Conservation (phyloP, 1,284 basidiomycete genomes). For the Sphaerobolus stellatus region DNA sequence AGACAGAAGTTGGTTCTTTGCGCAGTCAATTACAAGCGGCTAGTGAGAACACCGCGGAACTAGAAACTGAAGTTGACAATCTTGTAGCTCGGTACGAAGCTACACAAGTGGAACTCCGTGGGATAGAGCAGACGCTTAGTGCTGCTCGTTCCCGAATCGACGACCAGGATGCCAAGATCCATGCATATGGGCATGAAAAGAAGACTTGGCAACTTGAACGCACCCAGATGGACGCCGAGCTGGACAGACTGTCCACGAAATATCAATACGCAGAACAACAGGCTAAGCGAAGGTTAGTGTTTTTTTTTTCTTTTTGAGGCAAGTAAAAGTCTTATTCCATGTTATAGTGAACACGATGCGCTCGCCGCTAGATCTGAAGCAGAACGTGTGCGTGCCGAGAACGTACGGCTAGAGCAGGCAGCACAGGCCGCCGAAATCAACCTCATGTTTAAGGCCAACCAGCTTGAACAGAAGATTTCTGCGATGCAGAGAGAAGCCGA, state of each 20-base stretch:
- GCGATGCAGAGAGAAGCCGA: slow-evolving; percentile 57
- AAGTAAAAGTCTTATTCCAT: slow-evolving; percentile 10
- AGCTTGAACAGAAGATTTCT: slow-evolving; percentile 61
- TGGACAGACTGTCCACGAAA: slow-evolving; percentile 47
- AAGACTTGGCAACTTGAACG: slow-evolving; percentile 49
- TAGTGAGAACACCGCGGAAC: slow-evolving; percentile 12
- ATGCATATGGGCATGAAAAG: slow-evolving; percentile 48
- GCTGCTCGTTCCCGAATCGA: slow-evolving; percentile 21
- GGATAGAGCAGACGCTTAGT: slow-evolving; percentile 3
- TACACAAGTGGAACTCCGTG: slow-evolving; percentile 5
- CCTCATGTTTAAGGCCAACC: slow-evolving; percentile 57
- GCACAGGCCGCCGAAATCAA: slow-evolving; percentile 62
- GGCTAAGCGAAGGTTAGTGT: slow-evolving; percentile 43
- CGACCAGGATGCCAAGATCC: slow-evolving; percentile 28
- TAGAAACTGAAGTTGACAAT: slow-evolving; percentile 20
- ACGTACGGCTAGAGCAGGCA: slow-evolving; percentile 54
- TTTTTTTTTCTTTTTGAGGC: slow-evolving; percentile 2
- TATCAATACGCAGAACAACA: slow-evolving; percentile 11
- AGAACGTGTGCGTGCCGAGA: slow-evolving; percentile 42
- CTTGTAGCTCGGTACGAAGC: slow-evolving; percentile 23
- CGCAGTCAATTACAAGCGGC: slow-evolving; percentile 5
- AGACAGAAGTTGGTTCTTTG: slow-evolving; percentile 15
- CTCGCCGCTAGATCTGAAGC: slow-evolving; percentile 46
- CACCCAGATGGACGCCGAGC: slow-evolving; percentile 60
- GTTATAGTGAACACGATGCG: slow-evolving; percentile 47